Conservation (phyloP, 495 filamentous ascomycete genomes). For the Talaromyces nanjingensis region DNA sequence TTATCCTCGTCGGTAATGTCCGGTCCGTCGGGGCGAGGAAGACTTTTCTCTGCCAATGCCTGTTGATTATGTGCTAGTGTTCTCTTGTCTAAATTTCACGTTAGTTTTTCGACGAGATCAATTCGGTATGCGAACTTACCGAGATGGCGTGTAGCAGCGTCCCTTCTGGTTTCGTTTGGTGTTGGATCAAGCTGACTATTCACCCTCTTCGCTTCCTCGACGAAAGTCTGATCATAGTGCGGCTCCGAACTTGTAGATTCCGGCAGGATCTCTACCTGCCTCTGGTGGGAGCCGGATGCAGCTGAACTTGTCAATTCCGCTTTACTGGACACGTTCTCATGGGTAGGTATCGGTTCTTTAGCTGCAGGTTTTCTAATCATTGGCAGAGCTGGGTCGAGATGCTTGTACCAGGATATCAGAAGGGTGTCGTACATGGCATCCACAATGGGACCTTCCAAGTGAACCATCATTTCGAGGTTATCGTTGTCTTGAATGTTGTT, state of each 20-base stretch:
- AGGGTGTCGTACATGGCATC: conserved; percentile 68
- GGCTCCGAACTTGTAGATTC: conserved; percentile 51
- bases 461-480: conserved; percentile 75
- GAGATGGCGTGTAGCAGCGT: conserved; percentile 54
- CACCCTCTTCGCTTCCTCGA: conserved; percentile 50
- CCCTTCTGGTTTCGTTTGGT: conserved; percentile 41
- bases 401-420: conserved; percentile 63
- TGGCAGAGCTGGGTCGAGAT: conserved; percentile 55
- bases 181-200: conserved; percentile 46
- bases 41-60: conserved; percentile 49
- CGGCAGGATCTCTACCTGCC: conserved; percentile 30
- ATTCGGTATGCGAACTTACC: conserved; percentile 27
- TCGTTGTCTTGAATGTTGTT: conserved; percentile 77
- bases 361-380: conserved; percentile 45
- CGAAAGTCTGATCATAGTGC: conserved; percentile 56
- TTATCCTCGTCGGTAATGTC: conserved; percentile 39
- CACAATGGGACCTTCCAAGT: conserved; percentile 69
- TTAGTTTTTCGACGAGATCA: conserved; percentile 3
- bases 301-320: background rate
- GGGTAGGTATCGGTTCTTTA: conserved; percentile 22
- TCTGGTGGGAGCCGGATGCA: conserved; percentile 7
- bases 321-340: conserved; percentile 10
- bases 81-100: conserved; percentile 5
- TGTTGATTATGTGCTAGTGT: conserved; percentile 10
- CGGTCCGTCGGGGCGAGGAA: conserved; percentile 45